phyloP scores from a whole-genome alignment of 1,284 basidiomycete species.

The Ceratobasidium sp. region DNA sequence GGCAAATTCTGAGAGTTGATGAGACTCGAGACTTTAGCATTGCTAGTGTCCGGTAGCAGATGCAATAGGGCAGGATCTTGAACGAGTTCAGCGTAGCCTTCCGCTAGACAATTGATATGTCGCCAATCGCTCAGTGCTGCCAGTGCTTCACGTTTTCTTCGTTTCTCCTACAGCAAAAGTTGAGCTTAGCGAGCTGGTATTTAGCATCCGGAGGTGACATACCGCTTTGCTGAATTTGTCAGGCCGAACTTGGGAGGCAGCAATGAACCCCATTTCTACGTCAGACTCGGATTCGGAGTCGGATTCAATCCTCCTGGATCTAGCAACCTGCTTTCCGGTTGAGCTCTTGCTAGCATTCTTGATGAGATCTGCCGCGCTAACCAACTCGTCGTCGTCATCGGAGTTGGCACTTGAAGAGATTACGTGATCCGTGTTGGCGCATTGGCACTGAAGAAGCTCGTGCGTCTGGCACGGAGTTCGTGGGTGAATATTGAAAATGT shows the following conservation, averaged over 20 bases:
- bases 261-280: conserved; percentile 71
- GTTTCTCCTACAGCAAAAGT: conserved; percentile 19
- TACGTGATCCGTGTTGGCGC: conserved; percentile 60
- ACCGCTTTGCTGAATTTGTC: conserved; percentile 51
- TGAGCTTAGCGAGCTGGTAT: no score
- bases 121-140: conserved; percentile 90
- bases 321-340: conserved; percentile 53
- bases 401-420: conserved; percentile 53
- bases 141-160: conserved; percentile 59
- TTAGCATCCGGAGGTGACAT: neutral
- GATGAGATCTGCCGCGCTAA: conserved; percentile 50
- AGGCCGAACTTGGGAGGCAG: conserved; percentile 77
- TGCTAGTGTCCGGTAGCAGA: conserved; percentile 62
- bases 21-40: conserved; percentile 48
- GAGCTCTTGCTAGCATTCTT: conserved; percentile 52
- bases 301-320: conserved; percentile 54
- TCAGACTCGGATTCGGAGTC: conserved; percentile 55
- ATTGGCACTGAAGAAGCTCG: conserved; percentile 86
- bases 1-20: neutral
- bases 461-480: conserved; percentile 92
- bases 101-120: conserved; percentile 81
- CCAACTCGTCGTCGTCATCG: conserved; percentile 51
- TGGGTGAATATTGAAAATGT: conserved; percentile 90
- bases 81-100: conserved; percentile 64
- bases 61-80: conserved; percentile 75